These are phyloP conservation scores for Entelexis paramagnoliae DNA, from an alignment of 1,139 yeast species.

Conservation along the genomic window DNA sequence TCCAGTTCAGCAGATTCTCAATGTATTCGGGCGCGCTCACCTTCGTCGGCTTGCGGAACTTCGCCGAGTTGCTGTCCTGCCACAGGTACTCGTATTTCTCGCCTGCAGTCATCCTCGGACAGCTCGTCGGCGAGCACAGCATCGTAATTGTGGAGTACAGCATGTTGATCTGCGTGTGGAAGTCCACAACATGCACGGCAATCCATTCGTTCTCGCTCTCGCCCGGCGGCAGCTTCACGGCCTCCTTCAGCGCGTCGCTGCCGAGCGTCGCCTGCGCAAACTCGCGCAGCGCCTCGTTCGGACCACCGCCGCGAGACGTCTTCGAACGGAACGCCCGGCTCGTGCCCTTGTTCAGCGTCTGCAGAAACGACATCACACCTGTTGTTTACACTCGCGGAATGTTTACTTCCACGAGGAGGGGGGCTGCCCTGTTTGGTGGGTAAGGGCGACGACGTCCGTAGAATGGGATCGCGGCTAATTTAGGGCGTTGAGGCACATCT, in stretches of 20 bases:
- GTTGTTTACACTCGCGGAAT: background rate
- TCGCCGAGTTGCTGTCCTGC: slow-evolving; percentile 55
- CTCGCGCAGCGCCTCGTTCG: slow-evolving; percentile 39
- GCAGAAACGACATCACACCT: slow-evolving; percentile 42
- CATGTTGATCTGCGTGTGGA: slow-evolving; percentile 94
- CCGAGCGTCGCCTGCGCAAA: slow-evolving; percentile 94
- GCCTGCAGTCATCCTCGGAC: slow-evolving; percentile 96
- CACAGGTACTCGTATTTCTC: slow-evolving; percentile 93
- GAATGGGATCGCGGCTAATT: too few relatives aligned
- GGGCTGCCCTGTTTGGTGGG: background rate
- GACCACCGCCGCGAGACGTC: slow-evolving; percentile 18
- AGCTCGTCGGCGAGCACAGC: slow-evolving; percentile 83
- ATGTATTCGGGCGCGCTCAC: slow-evolving; percentile 92
- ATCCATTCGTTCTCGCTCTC: slow-evolving; percentile 92
- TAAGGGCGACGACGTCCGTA: too few relatives aligned
- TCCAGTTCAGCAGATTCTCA: slow-evolving; percentile 89
- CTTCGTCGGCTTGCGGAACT: slow-evolving; percentile 51
- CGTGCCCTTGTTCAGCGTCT: slow-evolving; percentile 30
- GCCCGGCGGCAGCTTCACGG: slow-evolving; percentile 86
- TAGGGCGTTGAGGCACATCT: too few relatives aligned
- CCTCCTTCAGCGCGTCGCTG: slow-evolving; percentile 81
- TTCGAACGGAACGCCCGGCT: slow-evolving; percentile 25
- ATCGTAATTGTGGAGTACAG: slow-evolving; percentile 91
- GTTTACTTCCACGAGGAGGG: slow-evolving; percentile 4
- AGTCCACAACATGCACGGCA: slow-evolving; percentile 68